A percentile compares a stretch with the other conserved stretches of the same genome.
These are phyloP conservation scores for Pinus tabuliformis DNA, from an alignment of 75 land plant species.

Conservation along the genomic window DNA sequence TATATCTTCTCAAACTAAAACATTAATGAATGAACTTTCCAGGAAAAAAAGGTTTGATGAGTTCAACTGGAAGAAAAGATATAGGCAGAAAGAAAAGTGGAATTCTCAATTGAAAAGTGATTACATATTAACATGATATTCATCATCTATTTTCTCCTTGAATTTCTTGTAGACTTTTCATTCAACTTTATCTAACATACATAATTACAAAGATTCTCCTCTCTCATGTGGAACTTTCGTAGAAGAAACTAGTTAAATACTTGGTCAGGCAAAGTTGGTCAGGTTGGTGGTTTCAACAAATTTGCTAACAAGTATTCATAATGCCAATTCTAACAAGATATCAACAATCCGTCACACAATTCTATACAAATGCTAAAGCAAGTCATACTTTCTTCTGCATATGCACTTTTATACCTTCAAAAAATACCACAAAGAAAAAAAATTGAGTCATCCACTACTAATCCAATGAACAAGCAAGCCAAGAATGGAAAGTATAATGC, in stretches of 20 bases:
- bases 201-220: conserved; percentile 37
- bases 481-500: conserved; percentile 9
- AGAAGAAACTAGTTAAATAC: not conserved
- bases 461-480: not conserved
- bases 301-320: not conserved
- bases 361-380: not conserved
- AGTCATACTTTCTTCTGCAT: not conserved
- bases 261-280: not conserved
- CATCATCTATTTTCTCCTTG: conserved; percentile 73
- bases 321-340: not conserved
- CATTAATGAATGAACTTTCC: not conserved
- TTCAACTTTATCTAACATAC: conserved; percentile 40
- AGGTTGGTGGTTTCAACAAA: not conserved
- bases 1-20: too few species aligned
- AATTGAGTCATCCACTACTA: not conserved
- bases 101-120: not conserved
- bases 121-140: conserved; percentile 72
- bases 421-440: not conserved
- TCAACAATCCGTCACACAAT: not conserved
- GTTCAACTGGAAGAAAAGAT: not conserved
- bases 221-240: conserved; percentile 59
- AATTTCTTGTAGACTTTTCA: conserved; percentile 45
- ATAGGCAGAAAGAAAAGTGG: not conserved
- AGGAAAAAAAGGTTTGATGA: not conserved
- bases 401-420: not conserved